Conservation (phyloP, 495 filamentous ascomycete genomes). For the Tuber brumale region DNA sequence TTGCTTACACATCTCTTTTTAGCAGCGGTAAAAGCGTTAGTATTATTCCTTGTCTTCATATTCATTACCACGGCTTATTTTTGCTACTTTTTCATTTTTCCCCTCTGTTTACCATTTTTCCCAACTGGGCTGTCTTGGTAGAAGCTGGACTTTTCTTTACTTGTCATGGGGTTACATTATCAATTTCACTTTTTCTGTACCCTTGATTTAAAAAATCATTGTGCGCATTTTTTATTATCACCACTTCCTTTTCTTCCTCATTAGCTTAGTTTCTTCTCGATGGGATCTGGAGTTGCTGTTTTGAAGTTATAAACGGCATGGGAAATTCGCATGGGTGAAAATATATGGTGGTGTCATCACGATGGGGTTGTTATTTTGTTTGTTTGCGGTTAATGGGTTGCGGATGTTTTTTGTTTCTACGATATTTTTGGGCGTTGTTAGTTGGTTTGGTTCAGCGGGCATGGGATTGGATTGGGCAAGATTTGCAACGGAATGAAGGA, state of each 20-base stretch:
- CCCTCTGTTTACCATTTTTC: neutral
- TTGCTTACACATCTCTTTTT: neutral
- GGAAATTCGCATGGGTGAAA: neutral
- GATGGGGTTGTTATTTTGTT: neutral
- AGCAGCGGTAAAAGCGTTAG: neutral
- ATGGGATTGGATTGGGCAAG: neutral
- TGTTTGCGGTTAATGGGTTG: neutral
- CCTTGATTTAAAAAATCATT: neutral
- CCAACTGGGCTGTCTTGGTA: neutral
- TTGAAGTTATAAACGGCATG: conserved; percentile 1
- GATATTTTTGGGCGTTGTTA: neutral
- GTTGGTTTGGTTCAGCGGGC: neutral
- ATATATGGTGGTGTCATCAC: neutral
- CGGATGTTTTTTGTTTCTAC: neutral
- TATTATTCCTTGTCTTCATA: neutral
- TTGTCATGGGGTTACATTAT: neutral
- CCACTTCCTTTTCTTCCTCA: neutral
- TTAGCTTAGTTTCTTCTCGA: neutral
- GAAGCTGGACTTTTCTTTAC: neutral
- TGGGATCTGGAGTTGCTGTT: conserved; percentile 1
- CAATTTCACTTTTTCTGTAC: neutral
- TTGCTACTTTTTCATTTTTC: neutral
- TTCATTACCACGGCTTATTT: neutral
- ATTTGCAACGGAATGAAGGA: neutral
- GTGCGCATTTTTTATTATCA: neutral